Percentiles rank a stretch among this genome's conserved stretches.
Conservation (phyloP, 352 stramenopile genomes). For the Phytophthora idaei region DNA sequence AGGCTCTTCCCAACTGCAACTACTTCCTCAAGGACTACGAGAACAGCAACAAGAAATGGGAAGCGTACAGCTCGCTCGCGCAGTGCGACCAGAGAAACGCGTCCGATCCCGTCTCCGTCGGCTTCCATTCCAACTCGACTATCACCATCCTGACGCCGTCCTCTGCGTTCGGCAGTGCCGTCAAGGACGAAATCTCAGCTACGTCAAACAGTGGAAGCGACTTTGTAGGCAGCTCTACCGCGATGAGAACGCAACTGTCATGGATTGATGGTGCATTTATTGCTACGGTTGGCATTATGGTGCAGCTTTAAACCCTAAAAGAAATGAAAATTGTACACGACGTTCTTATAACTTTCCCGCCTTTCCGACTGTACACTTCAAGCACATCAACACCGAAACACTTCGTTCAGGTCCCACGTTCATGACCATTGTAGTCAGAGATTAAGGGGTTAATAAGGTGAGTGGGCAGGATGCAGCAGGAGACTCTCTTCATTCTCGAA, state of each 20-base stretch:
- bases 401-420: conserved; percentile 1
- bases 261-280: background rate
- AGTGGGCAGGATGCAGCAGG: background rate
- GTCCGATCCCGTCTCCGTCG: background rate
- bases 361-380: background rate
- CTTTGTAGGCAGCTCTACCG: conserved; percentile 6
- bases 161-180: conserved; percentile 13
- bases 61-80: conserved; percentile 9
- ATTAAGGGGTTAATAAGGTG: background rate
- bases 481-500: background rate
- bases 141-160: conserved; percentile 3
- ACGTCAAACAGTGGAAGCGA: conserved; percentile 11
- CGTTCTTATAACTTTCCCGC: background rate
- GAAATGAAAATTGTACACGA: background rate
- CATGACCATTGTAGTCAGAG: background rate
- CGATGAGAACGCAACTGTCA: background rate
- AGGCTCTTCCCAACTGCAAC: conserved; percentile 13
- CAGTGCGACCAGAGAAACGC: conserved; percentile 4
- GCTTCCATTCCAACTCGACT: conserved; percentile 10
- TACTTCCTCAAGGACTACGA: conserved; percentile 14
- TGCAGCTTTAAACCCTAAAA: background rate
- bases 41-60: conserved; percentile 17
- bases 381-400: background rate
- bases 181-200: conserved; percentile 10
- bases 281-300: background rate